Evolutionary conservation across 2,329 filamentous ascomycete genomes (phyloP), one percentile per base, ranked within the genome.

Genomic region (Xylaria sp.): DNA sequence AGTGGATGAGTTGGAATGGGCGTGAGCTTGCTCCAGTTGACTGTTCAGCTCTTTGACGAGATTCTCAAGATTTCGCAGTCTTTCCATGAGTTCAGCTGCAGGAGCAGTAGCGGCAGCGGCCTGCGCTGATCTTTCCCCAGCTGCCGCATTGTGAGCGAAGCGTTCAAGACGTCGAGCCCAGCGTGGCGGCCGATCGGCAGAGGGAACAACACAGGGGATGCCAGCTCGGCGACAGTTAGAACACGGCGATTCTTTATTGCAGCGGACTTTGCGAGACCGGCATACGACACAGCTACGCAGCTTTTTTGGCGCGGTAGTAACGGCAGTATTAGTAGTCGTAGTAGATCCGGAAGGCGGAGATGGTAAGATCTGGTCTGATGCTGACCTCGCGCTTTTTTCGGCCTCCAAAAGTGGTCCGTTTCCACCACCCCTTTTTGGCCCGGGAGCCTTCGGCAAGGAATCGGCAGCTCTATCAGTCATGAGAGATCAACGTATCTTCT

Each of bases 231-330:
- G 84, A 73, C 87, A 89, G 72, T 88, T 88, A 4, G 86, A 85
- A 72, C 87, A 89, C 1, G 87, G 87, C 3, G 83, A 84, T 52
- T 80, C 77, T 76, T 88, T 88, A 74, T 89, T 85, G 76, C 87
- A 89, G 54, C 86, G 85, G 4, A 89, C 87, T 72, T 89, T 89
- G 55, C 87, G 86, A 41, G 77, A 80, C 52, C 87, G 82, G 69
- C 87, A 89, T 54, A 73, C 69, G 51, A 73, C 72, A 44, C 75
- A 76, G 41, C 76, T 77, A 20, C 76, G 76, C 37, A 57, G 58
- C 60, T 73, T 76, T n/a, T 52, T 28, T 10, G 54, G 31, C 13
- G 64, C 31, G 12, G 68, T 13, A 6, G 59, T 5, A 25, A 41
- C 4, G 9, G 28, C 37, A 3, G 55, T n/a, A 15, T 20, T 23